Evolutionary conservation across 768 basidiomycete species (phyloP), one percentile per base, ranked within the genome.

Genomic region (Tylopilus felleus): DNA sequence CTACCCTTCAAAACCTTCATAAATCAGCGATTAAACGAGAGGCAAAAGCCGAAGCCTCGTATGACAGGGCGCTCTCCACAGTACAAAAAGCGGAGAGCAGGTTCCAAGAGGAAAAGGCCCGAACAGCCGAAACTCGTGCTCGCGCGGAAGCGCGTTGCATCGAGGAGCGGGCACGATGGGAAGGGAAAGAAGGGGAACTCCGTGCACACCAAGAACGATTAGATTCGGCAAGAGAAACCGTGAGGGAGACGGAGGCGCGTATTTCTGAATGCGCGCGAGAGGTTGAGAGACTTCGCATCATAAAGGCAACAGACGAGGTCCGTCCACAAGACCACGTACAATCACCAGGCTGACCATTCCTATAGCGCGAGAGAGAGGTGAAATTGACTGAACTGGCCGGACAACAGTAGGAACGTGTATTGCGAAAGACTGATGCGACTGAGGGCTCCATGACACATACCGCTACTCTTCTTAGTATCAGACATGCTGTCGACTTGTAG

Each of bases 241-340:
- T 85, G 3, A 74, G 66, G 49, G 78, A 84, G 48, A 77, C 80
- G 22, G 88, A 86, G 1, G 75, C 80, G 47, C 79, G 78, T 60
- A 72, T 91, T 49, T 78, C 83, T 47, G 83, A 84, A 51, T 91
- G 90, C 75, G 78, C 79, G n/a, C 77, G 80, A 50, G 87, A 91
- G 62, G 78, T 93, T 2, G 87, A 91, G 59, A 77, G 77, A 57
- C 66, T 91, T 48, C 74, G 88, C 28, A 73, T 75, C 19, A 77
- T 83, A 60, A 84, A 86, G 64, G 80, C 80, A 33, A 83, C 82
- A 8, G 89, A 91, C 59, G 89, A 90, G 73, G 68, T 72, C 36
- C 12, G 68, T 52, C 22, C 14, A 28, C 62, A 69, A 40, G 8
- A 23, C 33, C 17, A 41, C n/a, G 16, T 45, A 48, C 21, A 6